These are phyloP conservation scores for Colletotrichum salicis DNA, from an alignment of 2,329 filamentous ascomycete species.

Conservation along the genomic window DNA sequence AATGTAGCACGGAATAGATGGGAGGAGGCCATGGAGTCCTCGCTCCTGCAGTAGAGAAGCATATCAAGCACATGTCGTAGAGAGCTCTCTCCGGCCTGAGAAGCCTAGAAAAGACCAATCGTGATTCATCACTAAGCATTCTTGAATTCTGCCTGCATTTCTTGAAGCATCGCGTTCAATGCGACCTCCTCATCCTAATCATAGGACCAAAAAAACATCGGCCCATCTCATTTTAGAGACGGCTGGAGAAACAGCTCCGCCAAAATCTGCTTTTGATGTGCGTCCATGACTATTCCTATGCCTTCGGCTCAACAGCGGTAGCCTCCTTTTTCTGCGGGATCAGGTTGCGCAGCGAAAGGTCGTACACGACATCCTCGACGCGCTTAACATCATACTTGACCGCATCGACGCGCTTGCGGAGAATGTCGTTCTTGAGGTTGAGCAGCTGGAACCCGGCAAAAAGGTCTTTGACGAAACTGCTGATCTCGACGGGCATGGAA, in stretches of 20 bases:
- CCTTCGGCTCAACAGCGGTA: neutral
- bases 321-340: slow-evolving; percentile 58
- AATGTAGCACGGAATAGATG: too few relatives aligned
- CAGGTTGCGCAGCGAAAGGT: slow-evolving; percentile 87
- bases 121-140: neutral
- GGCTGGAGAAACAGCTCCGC: neutral
- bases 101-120: fast-evolving
- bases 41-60: neutral
- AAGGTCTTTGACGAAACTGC: slow-evolving; percentile 91
- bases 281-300: neutral
- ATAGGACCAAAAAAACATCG: neutral
- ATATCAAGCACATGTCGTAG: neutral
- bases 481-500: slow-evolving; percentile 85
- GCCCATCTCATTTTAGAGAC: neutral
- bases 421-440: slow-evolving; percentile 94
- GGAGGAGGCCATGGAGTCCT: too few relatives aligned
- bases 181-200: too few relatives aligned
- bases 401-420: slow-evolving; percentile 88
- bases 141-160: neutral
- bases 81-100: too few relatives aligned
- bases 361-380: slow-evolving; percentile 97
- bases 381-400: slow-evolving; percentile 99
- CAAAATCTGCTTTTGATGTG: too few relatives aligned
- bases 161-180: neutral
- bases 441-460: slow-evolving; percentile 97